phyloP scores from a whole-genome alignment of 1,139 yeast genomes.

The Diutina scorzettiae region DNA sequence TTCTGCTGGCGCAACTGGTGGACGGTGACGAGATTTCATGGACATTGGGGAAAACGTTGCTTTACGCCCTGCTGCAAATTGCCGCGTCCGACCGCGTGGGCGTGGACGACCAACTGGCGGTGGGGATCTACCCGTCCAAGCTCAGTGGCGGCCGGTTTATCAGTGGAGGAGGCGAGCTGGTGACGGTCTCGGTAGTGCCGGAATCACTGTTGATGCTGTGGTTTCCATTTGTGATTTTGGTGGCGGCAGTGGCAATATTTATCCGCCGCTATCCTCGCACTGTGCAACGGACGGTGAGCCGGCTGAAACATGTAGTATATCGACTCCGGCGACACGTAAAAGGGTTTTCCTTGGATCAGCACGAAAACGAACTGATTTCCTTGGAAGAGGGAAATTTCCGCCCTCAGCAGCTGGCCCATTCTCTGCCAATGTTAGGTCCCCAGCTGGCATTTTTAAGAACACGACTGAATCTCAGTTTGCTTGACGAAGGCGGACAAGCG shows the following conservation, averaged over 20 bases:
- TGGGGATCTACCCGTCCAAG: conserved; percentile 46
- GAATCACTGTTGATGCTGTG: conserved; percentile 8
- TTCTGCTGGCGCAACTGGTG: conserved; percentile 48
- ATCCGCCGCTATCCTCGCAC: not conserved
- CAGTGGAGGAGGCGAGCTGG: conserved; percentile 13
- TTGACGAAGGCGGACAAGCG: conserved; percentile 10
- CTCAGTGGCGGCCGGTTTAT: conserved; percentile 31
- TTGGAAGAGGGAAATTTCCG: conserved; percentile 22
- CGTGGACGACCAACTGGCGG: conserved; percentile 15
- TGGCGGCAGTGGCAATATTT: not conserved
- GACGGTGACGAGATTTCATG: conserved; percentile 53
- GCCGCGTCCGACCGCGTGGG: conserved; percentile 31
- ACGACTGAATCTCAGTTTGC: conserved; percentile 26
- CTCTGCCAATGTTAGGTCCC: conserved; percentile 8
- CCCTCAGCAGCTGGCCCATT: conserved; percentile 12
- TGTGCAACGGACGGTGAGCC: conserved; percentile 10
- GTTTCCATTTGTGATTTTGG: conserved; percentile 10
- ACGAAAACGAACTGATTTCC: conserved; percentile 14
- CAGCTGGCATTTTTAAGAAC: conserved; percentile 22
- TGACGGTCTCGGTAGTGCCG: conserved; percentile 11
- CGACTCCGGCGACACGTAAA: conserved; percentile 9
- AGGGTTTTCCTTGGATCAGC: conserved; percentile 10
- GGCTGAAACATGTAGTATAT: conserved; percentile 10
- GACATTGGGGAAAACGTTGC: conserved; percentile 51
- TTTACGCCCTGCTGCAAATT: conserved; percentile 27